Evolutionary conservation across 1,139 yeast genomes (phyloP).

Genomic region (Taphrina sp.): DNA sequence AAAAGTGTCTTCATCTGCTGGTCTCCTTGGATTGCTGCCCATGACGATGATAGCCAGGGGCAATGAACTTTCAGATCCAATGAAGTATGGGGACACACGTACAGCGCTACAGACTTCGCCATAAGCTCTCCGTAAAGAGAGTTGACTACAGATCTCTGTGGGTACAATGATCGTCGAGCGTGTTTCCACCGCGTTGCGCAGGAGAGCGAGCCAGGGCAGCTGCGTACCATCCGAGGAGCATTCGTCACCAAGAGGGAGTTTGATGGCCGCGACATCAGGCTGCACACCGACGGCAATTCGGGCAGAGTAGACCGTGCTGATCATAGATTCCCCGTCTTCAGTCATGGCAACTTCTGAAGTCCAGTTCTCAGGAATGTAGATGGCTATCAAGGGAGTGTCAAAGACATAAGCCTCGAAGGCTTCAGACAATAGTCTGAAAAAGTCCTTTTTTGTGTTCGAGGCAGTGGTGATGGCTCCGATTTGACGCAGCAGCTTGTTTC

Average conservation of each 20-base stretch:
- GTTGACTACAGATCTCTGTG: neutral
- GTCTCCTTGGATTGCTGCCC: neutral
- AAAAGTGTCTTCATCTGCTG: neutral
- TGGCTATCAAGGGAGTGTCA: neutral
- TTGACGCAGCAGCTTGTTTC: neutral
- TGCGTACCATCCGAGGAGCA: neutral
- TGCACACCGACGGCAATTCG: neutral
- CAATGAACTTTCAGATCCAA: neutral
- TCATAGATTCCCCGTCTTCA: too few species aligned
- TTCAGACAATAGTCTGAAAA: neutral
- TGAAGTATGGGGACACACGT: neutral
- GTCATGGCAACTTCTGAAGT: neutral
- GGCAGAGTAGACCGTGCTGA: neutral
- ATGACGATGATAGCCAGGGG: neutral
- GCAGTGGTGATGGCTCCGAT: neutral
- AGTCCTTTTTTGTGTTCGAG: neutral
- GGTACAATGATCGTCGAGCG: neutral
- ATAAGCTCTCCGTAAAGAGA: neutral
- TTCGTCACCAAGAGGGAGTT: neutral
- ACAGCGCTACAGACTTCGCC: neutral
- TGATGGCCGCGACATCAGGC: neutral
- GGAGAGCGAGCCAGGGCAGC: neutral
- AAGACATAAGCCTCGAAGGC: neutral
- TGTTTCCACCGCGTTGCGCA: neutral
- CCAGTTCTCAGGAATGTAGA: neutral